These are phyloP conservation scores for Parathielavia appendiculata DNA, from an alignment of 495 filamentous ascomycete genomes.

Conservation along the genomic window DNA sequence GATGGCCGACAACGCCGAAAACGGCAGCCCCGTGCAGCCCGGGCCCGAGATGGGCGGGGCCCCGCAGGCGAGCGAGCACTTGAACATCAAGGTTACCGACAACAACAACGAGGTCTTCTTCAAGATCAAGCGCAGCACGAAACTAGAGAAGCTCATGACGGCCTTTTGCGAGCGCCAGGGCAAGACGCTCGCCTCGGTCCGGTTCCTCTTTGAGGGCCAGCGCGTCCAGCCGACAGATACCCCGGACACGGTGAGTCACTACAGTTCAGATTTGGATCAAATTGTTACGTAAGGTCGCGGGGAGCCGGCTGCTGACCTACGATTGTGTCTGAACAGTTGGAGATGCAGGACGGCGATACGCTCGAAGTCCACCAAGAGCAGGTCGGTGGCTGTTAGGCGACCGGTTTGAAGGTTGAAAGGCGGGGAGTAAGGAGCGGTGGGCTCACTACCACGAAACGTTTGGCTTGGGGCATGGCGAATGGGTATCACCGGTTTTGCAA, in stretches of 20 bases:
- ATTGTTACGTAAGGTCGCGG: background rate
- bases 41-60: conserved; percentile 26
- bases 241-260: conserved; percentile 75
- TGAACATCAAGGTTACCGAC: conserved; percentile 99
- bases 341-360: conserved; percentile 95
- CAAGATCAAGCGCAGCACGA: conserved; percentile 98
- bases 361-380: conserved; percentile 99
- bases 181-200: conserved; percentile 74
- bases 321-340: conserved; percentile 55
- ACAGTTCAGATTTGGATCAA: background rate
- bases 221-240: conserved; percentile 85
- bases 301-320: background rate
- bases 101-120: conserved; percentile 99
- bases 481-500: background rate
- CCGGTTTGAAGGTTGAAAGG: background rate
- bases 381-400: conserved; percentile 63
- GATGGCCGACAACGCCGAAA: conserved; percentile 52
- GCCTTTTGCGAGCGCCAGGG: conserved; percentile 97
- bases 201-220: conserved; percentile 93
- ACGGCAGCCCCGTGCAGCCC: conserved; percentile 55
- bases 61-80: conserved; percentile 69
- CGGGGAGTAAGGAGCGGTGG: background rate
- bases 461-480: conserved; percentile 2
- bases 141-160: conserved; percentile 96
- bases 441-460: background rate